These are phyloP conservation scores for Nematodospora valgi DNA, from an alignment of 805 yeast species.

Conservation along the genomic window DNA sequence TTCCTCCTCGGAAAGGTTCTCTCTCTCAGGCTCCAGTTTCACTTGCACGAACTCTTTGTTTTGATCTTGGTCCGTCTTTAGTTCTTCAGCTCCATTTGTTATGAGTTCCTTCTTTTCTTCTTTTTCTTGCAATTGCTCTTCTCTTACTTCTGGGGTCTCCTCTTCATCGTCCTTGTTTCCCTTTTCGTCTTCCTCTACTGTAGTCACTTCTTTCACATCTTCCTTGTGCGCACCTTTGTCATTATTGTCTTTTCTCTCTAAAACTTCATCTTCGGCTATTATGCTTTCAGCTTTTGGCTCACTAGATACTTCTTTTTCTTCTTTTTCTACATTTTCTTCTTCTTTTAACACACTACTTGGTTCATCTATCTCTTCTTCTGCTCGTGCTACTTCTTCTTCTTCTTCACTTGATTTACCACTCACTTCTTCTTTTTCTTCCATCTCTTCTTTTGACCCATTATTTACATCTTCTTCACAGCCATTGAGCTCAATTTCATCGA, in stretches of 20 bases:
- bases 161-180: constrained; percentile 10
- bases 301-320: constrained; percentile 7
- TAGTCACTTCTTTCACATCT: constrained; percentile 14
- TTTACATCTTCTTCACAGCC: constrained; percentile 4
- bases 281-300: constrained; percentile 9
- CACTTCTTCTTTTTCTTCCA: constrained; percentile 9
- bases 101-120: not conserved
- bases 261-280: constrained; percentile 8
- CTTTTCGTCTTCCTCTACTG: constrained; percentile 13
- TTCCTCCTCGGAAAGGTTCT: constrained; percentile 7
- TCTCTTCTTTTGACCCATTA: constrained; percentile 8
- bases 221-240: constrained; percentile 13
- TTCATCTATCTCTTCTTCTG: constrained; percentile 6
- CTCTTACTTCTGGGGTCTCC: constrained; percentile 8
- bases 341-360: constrained; percentile 5
- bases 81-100: not conserved
- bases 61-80: not conserved
- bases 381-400: constrained; percentile 7
- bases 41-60: too few species aligned
- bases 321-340: constrained; percentile 11
- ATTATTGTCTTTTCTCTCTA: constrained; percentile 13
- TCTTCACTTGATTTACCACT: constrained; percentile 9
- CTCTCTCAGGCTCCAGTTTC: constrained; percentile 11
- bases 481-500: constrained; percentile 51
- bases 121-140: constrained; percentile 2